Conservation (phyloP, 371 early-diverging fungal genomes). For the Apophysomyces trapeziformis region DNA sequence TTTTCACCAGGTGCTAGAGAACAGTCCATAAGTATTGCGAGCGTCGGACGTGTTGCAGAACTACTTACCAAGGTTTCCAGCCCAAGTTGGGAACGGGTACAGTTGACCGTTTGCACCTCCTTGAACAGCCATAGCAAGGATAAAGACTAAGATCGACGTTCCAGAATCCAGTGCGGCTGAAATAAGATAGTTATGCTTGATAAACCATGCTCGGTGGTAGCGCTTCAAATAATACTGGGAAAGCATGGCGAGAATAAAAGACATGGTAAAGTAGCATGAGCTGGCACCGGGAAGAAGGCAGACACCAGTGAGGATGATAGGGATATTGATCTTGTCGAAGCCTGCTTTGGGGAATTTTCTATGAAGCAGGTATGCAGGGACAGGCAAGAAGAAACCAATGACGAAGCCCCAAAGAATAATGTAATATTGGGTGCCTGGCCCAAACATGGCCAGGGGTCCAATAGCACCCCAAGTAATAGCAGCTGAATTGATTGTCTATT, state of each 20-base stretch:
- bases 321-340: neutral
- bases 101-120: constrained; percentile 51
- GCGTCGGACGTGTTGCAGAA: constrained; percentile 19
- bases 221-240: constrained; percentile 54
- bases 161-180: constrained; percentile 64
- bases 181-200: constrained; percentile 58
- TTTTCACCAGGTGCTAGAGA: constrained; percentile 19
- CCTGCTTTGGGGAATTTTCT: constrained; percentile 37
- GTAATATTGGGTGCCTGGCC: constrained; percentile 65
- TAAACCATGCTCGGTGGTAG: constrained; percentile 51
- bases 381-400: constrained; percentile 33
- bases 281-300: neutral
- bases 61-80: constrained; percentile 45
- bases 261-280: constrained; percentile 14
- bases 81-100: constrained; percentile 54
- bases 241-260: constrained; percentile 38
- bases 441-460: constrained; percentile 76
- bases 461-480: constrained; percentile 72
- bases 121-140: constrained; percentile 52
- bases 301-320: neutral
- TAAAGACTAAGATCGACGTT: constrained; percentile 55
- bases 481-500: constrained; percentile 40
- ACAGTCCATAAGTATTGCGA: neutral
- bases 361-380: constrained; percentile 39
- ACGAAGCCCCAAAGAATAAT: constrained; percentile 56